Percentiles rank a stretch among this genome's conserved stretches.
phyloP scores from a whole-genome alignment of 371 early-diverging fungal genomes.

The Actinomucor elegans region DNA sequence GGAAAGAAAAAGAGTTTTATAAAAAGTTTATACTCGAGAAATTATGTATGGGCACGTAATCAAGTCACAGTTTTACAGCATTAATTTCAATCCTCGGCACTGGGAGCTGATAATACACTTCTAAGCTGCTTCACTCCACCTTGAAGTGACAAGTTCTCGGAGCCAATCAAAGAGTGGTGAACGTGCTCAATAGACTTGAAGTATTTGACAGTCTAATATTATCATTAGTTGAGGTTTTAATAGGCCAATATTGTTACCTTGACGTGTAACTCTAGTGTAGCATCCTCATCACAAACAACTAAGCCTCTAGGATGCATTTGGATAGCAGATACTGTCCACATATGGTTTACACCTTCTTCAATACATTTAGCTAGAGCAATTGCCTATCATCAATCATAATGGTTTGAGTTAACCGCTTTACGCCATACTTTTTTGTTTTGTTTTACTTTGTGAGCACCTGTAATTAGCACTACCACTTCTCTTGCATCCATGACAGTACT shows the following conservation, averaged over 20 bases:
- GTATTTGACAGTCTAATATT: conserved; percentile 80
- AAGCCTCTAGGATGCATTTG: conserved; percentile 82
- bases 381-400: conserved; percentile 36
- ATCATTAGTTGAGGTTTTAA: too few relatives aligned
- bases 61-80: too few relatives aligned
- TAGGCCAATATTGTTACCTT: too few relatives aligned
- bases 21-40: too few relatives aligned
- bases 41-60: too few relatives aligned
- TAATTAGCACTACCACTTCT: conserved; percentile 81
- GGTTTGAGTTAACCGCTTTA: neutral
- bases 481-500: conserved; percentile 87
- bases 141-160: conserved; percentile 78
- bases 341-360: conserved; percentile 83
- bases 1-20: neutral
- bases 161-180: conserved; percentile 77
- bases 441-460: conserved; percentile 77
- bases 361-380: conserved; percentile 82
- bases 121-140: conserved; percentile 42
- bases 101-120: neutral
- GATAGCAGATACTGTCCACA: conserved; percentile 89
- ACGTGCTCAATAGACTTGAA: conserved; percentile 91
- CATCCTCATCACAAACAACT: conserved; percentile 88
- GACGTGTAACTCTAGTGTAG: conserved; percentile 83
- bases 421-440: too few relatives aligned
- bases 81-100: too few relatives aligned